Evolutionary conservation across 176 grass and related monocot species (phyloP).

Genomic region (Bonia amplexicaulis): DNA sequence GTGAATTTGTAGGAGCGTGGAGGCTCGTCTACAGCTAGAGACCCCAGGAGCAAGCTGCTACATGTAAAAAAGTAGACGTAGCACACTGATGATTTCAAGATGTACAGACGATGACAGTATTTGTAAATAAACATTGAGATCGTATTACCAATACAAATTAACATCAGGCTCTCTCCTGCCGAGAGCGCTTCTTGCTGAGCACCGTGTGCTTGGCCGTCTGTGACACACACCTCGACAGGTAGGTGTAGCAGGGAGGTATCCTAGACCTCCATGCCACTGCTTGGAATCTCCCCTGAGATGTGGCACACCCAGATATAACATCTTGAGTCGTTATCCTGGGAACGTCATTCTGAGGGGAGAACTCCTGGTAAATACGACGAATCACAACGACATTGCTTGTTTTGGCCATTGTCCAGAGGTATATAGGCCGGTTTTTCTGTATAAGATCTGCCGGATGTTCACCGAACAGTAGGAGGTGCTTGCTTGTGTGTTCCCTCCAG

Average conservation of each 20-base stretch:
- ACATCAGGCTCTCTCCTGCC: neutral
- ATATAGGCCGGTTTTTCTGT: neutral
- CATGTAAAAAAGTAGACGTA: neutral
- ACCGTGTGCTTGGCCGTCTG: neutral
- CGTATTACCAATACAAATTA: neutral
- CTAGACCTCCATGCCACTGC: neutral
- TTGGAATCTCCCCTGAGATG: neutral
- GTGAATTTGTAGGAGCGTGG: neutral
- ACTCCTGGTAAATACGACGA: neutral
- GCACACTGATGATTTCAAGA: neutral
- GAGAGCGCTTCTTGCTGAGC: neutral
- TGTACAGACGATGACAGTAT: neutral
- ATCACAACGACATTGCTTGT: neutral
- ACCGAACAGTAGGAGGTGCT: neutral
- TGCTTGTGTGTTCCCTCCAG: neutral
- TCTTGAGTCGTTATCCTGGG: neutral
- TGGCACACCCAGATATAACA: neutral
- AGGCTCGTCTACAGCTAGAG: neutral
- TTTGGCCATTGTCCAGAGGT: neutral
- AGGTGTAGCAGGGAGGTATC: conserved; percentile 33
- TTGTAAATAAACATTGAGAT: neutral
- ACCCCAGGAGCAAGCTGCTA: neutral
- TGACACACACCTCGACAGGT: neutral
- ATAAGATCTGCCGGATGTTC: neutral
- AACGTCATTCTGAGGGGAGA: neutral